Evolutionary conservation across 805 yeast species (phyloP).

Genomic region (Saccharomycopsis olivae): DNA sequence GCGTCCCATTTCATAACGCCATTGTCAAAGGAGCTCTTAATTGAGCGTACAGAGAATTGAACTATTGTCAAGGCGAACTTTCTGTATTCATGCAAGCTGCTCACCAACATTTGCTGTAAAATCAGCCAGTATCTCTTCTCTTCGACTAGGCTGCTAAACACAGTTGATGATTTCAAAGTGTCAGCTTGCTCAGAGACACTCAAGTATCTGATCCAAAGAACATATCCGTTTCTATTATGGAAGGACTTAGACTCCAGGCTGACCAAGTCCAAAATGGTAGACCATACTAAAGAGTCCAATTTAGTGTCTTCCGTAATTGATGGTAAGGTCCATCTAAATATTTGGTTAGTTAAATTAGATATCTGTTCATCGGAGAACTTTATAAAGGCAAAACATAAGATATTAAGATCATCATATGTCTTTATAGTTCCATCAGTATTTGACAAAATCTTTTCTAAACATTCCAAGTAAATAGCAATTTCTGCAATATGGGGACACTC

Average conservation of each 20-base stretch:
- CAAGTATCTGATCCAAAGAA: conserved; percentile 48
- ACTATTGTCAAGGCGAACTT: conserved; percentile 60
- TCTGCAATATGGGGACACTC: too few relatives aligned
- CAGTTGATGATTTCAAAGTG: conserved; percentile 7
- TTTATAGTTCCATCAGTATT: too few relatives aligned
- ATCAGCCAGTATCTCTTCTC: conserved; percentile 40
- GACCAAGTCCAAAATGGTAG: conserved; percentile 29
- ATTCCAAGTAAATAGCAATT: not conserved
- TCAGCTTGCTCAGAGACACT: conserved; percentile 19
- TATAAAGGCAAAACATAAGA: too few relatives aligned
- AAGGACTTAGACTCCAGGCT: conserved; percentile 20
- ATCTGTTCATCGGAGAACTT: conserved; percentile 32
- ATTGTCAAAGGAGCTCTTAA: conserved; percentile 25
- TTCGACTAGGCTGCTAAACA: conserved; percentile 17
- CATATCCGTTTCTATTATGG: conserved; percentile 33
- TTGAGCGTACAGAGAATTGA: conserved; percentile 44
- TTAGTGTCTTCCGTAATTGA: conserved; percentile 21
- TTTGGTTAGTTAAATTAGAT: conserved; percentile 28
- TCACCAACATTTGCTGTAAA: conserved; percentile 46
- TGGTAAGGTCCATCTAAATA: conserved; percentile 45
- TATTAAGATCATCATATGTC: too few relatives aligned
- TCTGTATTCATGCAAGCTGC: conserved; percentile 51
- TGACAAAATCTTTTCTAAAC: not conserved
- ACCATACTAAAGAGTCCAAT: conserved; percentile 35
- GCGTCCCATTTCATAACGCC: conserved; percentile 35